phyloP scores from a whole-genome alignment of 2,329 filamentous ascomycete species.

The Monosporascus sp. region DNA sequence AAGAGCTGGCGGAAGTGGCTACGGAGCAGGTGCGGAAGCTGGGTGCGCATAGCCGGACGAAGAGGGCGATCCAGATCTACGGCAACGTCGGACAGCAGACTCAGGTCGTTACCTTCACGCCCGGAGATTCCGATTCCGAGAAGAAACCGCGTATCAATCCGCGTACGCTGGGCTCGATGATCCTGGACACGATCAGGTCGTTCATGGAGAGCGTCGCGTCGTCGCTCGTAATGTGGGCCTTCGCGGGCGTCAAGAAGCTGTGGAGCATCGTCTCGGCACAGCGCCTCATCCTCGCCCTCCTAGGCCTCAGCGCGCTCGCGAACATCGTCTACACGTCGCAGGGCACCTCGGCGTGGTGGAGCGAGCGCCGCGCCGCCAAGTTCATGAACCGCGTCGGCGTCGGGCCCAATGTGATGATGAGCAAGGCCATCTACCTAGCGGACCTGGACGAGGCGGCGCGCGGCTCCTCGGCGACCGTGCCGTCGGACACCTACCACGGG shows the following conservation, averaged over 20 bases:
- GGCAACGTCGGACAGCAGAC: slow-evolving; percentile 67
- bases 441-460: slow-evolving; percentile 66
- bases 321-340: slow-evolving; percentile 74
- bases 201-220: slow-evolving; percentile 70
- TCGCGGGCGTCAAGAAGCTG: slow-evolving; percentile 59
- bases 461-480: slow-evolving; percentile 28
- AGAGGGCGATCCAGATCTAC: slow-evolving; percentile 74
- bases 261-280: slow-evolving; percentile 69
- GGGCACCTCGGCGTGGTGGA: slow-evolving; percentile 75
- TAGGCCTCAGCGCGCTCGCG: slow-evolving; percentile 63
- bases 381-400: slow-evolving; percentile 84
- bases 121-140: slow-evolving; percentile 39
- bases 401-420: slow-evolving; percentile 73
- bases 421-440: slow-evolving; percentile 74
- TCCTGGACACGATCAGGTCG: slow-evolving; percentile 68
- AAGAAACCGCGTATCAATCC: slow-evolving; percentile 57
- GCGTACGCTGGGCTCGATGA: slow-evolving; percentile 60
- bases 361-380: slow-evolving; percentile 69
- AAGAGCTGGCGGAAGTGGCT: slow-evolving; percentile 69
- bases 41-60: slow-evolving; percentile 68
- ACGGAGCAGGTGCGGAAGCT: slow-evolving; percentile 73
- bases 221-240: slow-evolving; percentile 71
- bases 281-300: slow-evolving; percentile 63
- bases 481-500: slow-evolving; percentile 16
- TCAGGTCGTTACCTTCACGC: slow-evolving; percentile 57